Conservation (phyloP, 2,329 filamentous ascomycete genomes). For the Daldinia eschscholtzii region DNA sequence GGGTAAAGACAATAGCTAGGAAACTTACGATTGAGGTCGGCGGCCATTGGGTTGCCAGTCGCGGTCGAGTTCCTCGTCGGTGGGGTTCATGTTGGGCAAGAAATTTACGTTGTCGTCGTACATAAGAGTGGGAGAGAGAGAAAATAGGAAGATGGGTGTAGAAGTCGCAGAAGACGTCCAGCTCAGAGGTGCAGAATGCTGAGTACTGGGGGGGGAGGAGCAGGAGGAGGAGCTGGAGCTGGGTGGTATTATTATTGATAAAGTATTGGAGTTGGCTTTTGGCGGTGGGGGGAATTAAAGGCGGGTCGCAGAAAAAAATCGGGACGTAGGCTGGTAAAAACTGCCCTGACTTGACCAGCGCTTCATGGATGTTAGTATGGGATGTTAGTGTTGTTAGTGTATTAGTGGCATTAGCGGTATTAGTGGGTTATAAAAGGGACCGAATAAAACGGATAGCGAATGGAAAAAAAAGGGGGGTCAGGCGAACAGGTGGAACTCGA, state of each 20-base stretch:
- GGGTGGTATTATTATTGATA: slow-evolving; percentile 39
- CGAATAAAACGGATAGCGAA: slow-evolving; percentile 26
- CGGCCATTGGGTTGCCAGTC: slow-evolving; percentile 84
- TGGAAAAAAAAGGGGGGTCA: slow-evolving; percentile 46
- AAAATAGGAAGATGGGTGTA: slow-evolving; percentile 16
- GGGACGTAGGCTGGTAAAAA: slow-evolving; percentile 33
- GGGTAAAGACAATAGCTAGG: slow-evolving; percentile 62
- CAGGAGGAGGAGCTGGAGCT: slow-evolving; percentile 31
- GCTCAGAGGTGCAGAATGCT: slow-evolving; percentile 11
- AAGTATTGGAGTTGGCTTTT: slow-evolving; percentile 41
- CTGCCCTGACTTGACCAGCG: slow-evolving; percentile 17
- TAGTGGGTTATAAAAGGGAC: slow-evolving; percentile 36
- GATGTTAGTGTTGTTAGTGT: slow-evolving; percentile 4
- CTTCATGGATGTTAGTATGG: slow-evolving; percentile 12
- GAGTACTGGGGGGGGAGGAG: slow-evolving; percentile 10
- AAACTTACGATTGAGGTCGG: slow-evolving; percentile 85
- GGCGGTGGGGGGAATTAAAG: slow-evolving; percentile 39
- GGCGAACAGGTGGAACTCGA: slow-evolving; percentile 43
- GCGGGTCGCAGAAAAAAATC: slow-evolving; percentile 37
- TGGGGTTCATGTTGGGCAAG: slow-evolving; percentile 53
- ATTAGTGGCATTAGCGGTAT: slow-evolving; percentile 16
- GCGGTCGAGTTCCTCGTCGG: slow-evolving; percentile 78
- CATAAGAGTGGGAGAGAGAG: slow-evolving; percentile 16
- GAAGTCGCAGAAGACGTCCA: slow-evolving; percentile 23
- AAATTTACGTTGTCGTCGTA: slow-evolving; percentile 31